These are phyloP conservation scores for Pythium guiyangense DNA, from an alignment of 352 stramenopile species.

Conservation along the genomic window DNA sequence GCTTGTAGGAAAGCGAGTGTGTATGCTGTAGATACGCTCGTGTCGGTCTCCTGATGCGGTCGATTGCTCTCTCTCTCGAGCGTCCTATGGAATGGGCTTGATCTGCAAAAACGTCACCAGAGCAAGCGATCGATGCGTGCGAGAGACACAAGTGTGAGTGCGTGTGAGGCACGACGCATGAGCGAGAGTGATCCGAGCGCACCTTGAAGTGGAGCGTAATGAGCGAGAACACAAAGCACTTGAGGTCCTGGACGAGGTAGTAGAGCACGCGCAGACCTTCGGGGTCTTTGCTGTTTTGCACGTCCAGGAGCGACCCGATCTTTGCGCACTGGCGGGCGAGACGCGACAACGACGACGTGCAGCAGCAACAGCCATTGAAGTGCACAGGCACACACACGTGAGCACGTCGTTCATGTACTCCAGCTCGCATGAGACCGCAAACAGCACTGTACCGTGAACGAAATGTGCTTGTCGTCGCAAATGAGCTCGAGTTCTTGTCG, in stretches of 20 bases:
- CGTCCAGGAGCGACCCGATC: conserved; percentile 93
- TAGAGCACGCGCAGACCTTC: conserved; percentile 94
- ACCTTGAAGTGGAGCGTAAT: conserved; percentile 97
- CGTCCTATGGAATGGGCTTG: conserved; percentile 90
- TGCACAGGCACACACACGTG: neutral
- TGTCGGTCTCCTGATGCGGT: neutral
- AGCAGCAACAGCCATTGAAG: neutral
- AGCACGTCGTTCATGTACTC: neutral
- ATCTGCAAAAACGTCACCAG: conserved; percentile 44
- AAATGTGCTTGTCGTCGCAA: conserved; percentile 94
- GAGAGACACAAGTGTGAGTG: neutral
- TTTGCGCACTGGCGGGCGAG: conserved; percentile 80
- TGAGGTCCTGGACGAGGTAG: conserved; percentile 97
- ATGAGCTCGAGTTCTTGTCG: conserved; percentile 96
- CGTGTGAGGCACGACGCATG: neutral
- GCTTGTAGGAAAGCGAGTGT: too few relatives aligned
- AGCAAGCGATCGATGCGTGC: neutral
- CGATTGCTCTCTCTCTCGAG: neutral
- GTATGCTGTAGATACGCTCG: too few relatives aligned
- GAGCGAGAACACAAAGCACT: conserved; percentile 95
- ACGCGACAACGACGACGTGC: neutral
- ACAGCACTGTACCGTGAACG: conserved; percentile 83
- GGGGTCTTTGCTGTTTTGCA: conserved; percentile 95
- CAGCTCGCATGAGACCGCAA: neutral
- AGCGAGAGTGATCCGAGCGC: conserved; percentile 8